phyloP scores from a whole-genome alignment of 768 basidiomycete species.

The Leucosporidium yakuticum region DNA sequence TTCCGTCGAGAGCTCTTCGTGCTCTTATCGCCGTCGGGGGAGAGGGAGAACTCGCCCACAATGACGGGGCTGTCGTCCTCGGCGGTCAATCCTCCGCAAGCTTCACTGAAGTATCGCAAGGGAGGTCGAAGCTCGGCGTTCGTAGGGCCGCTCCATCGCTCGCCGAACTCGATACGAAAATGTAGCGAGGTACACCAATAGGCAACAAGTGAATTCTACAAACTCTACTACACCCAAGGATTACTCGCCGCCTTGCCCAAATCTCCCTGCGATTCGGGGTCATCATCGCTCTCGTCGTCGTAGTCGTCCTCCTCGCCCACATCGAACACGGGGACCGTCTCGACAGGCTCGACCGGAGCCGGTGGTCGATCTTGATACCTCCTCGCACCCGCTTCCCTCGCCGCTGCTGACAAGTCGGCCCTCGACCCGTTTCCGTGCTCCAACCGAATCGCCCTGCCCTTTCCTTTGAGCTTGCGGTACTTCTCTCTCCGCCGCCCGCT shows the following conservation, averaged over 20 bases:
- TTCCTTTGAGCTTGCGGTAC: constrained; percentile 13
- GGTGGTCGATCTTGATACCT: not conserved
- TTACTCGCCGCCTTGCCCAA: too few relatives aligned
- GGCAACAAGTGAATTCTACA: too few relatives aligned
- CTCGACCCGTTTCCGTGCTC: not conserved
- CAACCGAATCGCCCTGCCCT: constrained; percentile 9
- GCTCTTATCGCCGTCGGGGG: not conserved
- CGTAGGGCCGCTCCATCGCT: too few relatives aligned
- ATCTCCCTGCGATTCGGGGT: too few relatives aligned
- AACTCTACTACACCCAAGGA: too few relatives aligned
- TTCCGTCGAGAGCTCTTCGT: not conserved
- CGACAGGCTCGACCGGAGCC: constrained; percentile 4
- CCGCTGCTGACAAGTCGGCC: not conserved
- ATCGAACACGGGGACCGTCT: constrained; percentile 29
- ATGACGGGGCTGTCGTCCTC: not conserved
- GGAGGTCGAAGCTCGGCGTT: too few relatives aligned
- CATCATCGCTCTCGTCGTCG: constrained; percentile 5
- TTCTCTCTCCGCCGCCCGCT: not conserved
- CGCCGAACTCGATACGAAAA: too few relatives aligned
- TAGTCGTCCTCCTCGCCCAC: constrained; percentile 26
- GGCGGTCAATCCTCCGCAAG: not conserved
- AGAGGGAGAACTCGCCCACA: not conserved
- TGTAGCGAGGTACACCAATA: too few relatives aligned
- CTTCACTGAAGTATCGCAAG: not conserved
- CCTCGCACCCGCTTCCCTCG: not conserved